Conservation (phyloP, 306 rosid genomes). For the Datisca glomerata region DNA sequence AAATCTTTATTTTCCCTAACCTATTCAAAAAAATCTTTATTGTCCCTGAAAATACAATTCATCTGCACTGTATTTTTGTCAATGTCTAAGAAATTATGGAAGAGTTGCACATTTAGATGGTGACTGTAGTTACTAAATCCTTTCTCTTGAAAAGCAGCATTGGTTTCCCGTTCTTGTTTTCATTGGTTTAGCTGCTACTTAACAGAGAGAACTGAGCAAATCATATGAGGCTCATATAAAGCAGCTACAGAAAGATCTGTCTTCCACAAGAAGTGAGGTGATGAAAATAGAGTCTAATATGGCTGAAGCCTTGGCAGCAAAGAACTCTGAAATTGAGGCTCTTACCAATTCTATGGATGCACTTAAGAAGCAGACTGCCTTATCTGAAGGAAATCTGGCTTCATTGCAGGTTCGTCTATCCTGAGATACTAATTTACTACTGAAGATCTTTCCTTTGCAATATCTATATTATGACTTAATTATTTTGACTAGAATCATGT, state of each 20-base stretch:
- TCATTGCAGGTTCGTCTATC: constrained; percentile 64
- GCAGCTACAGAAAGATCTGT: constrained; percentile 65
- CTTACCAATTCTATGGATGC: constrained; percentile 72
- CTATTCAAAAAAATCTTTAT: too few relatives aligned
- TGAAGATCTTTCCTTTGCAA: background rate
- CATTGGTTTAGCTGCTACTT: constrained; percentile 13
- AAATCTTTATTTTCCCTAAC: too few relatives aligned
- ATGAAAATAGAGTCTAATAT: constrained; percentile 76
- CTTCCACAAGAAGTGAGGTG: constrained; percentile 65
- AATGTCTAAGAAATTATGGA: too few relatives aligned
- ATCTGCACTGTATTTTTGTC: too few relatives aligned
- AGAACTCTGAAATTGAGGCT: constrained; percentile 86
- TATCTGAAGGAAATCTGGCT: constrained; percentile 85
- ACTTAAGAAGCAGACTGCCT: constrained; percentile 78
- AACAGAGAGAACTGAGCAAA: constrained; percentile 87
- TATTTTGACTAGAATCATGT: too few relatives aligned
- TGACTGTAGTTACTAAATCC: too few relatives aligned
- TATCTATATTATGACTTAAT: too few relatives aligned
- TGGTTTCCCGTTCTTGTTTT: constrained; percentile 7
- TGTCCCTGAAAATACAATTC: too few relatives aligned
- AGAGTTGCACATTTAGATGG: too few relatives aligned
- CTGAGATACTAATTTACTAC: constrained; percentile 6
- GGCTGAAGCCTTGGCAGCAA: constrained; percentile 88
- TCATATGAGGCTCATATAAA: constrained; percentile 79
- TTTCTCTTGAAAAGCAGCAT: too few relatives aligned